Conservation (phyloP, 108 stramenopile species). For the Chaetoceros muelleri region DNA sequence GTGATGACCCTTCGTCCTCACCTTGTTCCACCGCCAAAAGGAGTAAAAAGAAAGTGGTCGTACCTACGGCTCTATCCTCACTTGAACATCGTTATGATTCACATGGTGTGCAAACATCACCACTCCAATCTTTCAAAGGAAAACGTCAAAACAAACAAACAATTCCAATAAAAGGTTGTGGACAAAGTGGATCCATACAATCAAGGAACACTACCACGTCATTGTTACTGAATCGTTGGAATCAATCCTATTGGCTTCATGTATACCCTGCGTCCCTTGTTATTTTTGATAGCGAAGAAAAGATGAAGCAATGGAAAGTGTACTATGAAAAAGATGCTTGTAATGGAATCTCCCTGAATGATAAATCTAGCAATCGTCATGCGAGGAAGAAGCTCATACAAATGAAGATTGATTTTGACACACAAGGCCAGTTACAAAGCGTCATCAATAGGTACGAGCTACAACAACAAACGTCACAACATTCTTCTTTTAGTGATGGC, state of each 20-base stretch:
- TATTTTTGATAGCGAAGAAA: background rate
- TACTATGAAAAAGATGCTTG: background rate
- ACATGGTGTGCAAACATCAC: no score
- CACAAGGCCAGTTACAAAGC: background rate
- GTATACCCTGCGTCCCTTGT: background rate
- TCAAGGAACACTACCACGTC: background rate
- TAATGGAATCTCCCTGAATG: background rate
- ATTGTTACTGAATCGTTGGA: background rate
- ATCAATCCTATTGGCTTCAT: background rate
- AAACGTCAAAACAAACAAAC: no score
- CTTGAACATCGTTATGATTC: no score
- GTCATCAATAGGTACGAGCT: background rate
- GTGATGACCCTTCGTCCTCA: no score
- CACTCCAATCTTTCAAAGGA: no score
- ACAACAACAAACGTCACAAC: background rate
- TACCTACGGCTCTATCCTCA: no score
- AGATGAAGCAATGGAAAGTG: background rate
- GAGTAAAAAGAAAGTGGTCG: no score
- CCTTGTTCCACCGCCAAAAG: no score
- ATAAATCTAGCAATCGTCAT: background rate
- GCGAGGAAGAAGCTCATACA: background rate
- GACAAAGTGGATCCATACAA: background rate
- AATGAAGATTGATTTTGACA: background rate
- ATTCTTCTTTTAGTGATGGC: no score
- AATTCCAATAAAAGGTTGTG: background rate